Evolutionary conservation across 331 rosid genomes (phyloP).

Genomic region (Pyracantha coccinea): DNA sequence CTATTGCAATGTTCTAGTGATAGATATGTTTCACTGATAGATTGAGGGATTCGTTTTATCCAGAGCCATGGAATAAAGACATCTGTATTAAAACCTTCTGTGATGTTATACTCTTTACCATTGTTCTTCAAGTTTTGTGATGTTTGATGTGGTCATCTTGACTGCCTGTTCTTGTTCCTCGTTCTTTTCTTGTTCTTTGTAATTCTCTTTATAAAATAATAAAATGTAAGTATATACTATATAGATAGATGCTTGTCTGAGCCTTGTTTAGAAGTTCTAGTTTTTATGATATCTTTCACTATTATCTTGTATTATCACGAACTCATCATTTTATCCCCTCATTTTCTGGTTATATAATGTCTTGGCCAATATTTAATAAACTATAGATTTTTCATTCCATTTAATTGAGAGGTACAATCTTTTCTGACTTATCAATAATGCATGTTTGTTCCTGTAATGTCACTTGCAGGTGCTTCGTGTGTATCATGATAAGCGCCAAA

Average conservation of each 20-base stretch:
- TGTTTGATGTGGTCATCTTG: too few species aligned
- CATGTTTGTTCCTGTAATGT: not conserved
- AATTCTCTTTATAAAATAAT: not conserved
- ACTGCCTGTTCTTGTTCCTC: not conserved
- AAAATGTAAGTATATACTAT: not conserved
- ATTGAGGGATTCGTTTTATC: not conserved
- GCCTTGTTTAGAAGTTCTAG: not conserved
- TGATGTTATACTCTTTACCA: not conserved
- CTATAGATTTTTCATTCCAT: not conserved
- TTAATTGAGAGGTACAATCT: not conserved
- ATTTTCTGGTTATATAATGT: not conserved
- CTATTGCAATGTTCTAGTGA: not conserved
- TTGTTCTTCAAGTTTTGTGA: not conserved
- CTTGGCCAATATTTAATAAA: not conserved
- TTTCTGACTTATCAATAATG: not conserved
- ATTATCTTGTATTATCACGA: not conserved
- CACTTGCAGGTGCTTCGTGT: constrained; percentile 76
- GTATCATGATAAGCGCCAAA: constrained; percentile 54
- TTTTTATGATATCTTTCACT: not conserved
- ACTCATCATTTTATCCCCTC: not conserved
- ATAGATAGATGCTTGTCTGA: not conserved
- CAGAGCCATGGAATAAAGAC: not conserved
- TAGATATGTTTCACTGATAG: not conserved
- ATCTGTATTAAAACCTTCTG: not conserved
- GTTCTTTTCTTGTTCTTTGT: not conserved